phyloP scores from a whole-genome alignment of 371 early-diverging fungal genomes.

The Dichotomocladium elegans region DNA sequence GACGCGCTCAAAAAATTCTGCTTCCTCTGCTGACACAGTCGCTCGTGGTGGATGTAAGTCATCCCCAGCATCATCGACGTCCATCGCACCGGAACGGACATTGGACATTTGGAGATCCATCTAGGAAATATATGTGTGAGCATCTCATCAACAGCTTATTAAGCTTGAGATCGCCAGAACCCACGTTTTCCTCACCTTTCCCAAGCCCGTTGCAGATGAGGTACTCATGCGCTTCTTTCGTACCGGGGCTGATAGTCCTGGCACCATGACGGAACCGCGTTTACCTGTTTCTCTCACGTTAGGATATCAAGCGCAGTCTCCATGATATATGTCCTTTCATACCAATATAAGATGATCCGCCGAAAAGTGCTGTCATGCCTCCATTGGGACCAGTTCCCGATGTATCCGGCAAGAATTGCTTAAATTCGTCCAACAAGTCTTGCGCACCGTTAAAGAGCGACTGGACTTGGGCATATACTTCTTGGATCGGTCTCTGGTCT shows the following conservation, averaged over 20 bases:
- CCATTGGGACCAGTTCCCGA: constrained; percentile 12
- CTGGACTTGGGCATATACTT: constrained; percentile 84
- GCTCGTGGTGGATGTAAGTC: constrained; percentile 9
- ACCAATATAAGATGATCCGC: background rate
- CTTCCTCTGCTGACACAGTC: constrained; percentile 61
- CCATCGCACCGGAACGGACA: constrained; percentile 10
- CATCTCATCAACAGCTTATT: background rate
- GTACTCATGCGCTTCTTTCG: constrained; percentile 6
- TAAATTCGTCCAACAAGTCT: constrained; percentile 91
- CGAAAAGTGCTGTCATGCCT: constrained; percentile 10
- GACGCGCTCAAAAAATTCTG: constrained; percentile 86
- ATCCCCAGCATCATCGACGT: constrained; percentile 7
- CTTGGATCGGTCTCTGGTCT: constrained; percentile 85
- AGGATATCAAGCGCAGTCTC: background rate
- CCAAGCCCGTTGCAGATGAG: background rate
- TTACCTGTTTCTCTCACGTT: background rate
- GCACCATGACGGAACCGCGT: constrained; percentile 8
- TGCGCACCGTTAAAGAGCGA: constrained; percentile 73
- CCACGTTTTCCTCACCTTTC: constrained; percentile 4
- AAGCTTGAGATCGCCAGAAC: background rate
- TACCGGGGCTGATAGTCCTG: background rate
- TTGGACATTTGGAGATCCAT: constrained; percentile 12
- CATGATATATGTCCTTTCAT: background rate
- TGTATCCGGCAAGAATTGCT: constrained; percentile 85
- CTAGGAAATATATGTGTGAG: background rate